phyloP scores from a whole-genome alignment of 768 basidiomycete genomes.

The Psilocybe cyanescens region DNA sequence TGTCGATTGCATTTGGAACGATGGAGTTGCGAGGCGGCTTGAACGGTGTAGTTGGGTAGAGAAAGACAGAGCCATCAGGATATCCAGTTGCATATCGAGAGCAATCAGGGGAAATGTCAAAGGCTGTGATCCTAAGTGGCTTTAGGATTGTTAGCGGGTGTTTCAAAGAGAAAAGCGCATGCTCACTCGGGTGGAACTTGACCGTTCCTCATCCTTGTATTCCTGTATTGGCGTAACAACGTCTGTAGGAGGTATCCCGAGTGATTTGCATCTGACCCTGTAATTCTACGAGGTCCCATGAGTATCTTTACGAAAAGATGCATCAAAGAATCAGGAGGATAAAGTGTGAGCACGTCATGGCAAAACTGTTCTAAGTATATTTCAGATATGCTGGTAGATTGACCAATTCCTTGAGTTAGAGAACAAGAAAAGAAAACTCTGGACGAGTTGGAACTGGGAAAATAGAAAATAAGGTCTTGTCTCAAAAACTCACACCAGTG shows the following conservation, averaged over 20 bases:
- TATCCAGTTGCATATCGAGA: constrained; percentile 64
- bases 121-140: constrained; percentile 64
- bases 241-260: constrained; percentile 50
- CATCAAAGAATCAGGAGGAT: not conserved
- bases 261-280: constrained; percentile 46
- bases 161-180: constrained; percentile 1
- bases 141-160: constrained; percentile 20
- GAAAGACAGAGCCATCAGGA: constrained; percentile 58
- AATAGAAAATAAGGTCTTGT: not conserved
- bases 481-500: constrained; percentile 33
- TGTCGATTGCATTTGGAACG: constrained; percentile 24
- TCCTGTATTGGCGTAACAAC: constrained; percentile 55
- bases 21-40: constrained; percentile 19
- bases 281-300: constrained; percentile 34
- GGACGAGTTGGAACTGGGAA: not conserved
- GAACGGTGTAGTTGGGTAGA: constrained; percentile 43
- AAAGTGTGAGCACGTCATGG: constrained; percentile 24
- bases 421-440: too few species aligned
- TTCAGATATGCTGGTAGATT: not conserved
- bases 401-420: too few species aligned
- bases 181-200: constrained; percentile 45
- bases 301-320: not conserved
- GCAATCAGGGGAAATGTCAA: constrained; percentile 63
- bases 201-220: constrained; percentile 49
- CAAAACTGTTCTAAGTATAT: not conserved